These are phyloP conservation scores for Exsudoporus frostii DNA, from an alignment of 768 basidiomycete species.

Conservation along the genomic window DNA sequence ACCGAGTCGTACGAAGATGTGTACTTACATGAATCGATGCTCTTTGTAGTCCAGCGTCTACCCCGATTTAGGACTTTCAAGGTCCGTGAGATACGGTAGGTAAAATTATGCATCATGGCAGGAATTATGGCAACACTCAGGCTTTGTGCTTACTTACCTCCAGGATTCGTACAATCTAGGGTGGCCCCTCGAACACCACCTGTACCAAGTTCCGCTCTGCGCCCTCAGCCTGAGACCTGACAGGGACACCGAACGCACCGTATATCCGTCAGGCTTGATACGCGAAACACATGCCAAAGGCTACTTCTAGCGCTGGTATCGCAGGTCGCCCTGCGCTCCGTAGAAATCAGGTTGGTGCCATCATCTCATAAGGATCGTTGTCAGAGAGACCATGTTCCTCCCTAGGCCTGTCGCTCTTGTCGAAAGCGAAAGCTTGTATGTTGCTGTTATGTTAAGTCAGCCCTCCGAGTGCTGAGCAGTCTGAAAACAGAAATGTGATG, in stretches of 20 bases:
- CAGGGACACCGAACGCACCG: conserved; percentile 1
- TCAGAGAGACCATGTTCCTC: neutral
- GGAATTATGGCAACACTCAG: neutral
- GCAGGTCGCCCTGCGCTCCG: conserved; percentile 63
- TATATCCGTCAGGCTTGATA: neutral
- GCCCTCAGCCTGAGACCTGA: neutral
- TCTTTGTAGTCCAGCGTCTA: neutral
- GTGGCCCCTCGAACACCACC: neutral
- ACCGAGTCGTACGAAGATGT: neutral
- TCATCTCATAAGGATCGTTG: conserved; percentile 6
- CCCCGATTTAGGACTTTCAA: conserved; percentile 14
- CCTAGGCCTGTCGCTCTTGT: conserved; percentile 76
- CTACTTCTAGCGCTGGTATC: conserved; percentile 33
- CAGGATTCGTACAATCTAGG: neutral
- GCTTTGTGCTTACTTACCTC: neutral
- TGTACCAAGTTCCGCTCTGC: neutral
- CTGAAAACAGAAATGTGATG: conserved; percentile 75
- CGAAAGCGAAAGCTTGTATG: conserved; percentile 81
- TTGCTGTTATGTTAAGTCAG: conserved; percentile 5
- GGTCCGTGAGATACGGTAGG: conserved; percentile 21
- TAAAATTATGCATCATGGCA: conserved; percentile 18
- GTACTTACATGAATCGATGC: neutral
- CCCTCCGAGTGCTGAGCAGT: conserved; percentile 5
- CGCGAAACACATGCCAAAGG: conserved; percentile 60
- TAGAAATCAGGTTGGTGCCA: conserved; percentile 62